phyloP scores from a whole-genome alignment of 2,329 filamentous ascomycete species.

The Claviceps sp. region DNA sequence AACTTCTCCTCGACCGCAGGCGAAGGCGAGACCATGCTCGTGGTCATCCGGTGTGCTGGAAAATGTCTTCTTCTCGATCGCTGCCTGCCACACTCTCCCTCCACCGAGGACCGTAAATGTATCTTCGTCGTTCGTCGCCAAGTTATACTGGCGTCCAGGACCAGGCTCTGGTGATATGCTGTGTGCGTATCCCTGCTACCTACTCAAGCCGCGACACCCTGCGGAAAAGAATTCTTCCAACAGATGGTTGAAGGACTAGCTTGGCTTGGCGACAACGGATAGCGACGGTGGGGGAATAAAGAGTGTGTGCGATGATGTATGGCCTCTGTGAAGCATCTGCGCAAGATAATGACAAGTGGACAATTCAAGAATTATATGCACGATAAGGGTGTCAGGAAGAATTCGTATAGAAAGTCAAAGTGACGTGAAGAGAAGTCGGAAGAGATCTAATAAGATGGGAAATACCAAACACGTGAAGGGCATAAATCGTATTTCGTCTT shows the following conservation, averaged over 20 bases:
- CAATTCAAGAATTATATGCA: too few relatives aligned
- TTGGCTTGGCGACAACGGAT: not conserved
- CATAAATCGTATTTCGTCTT: not conserved
- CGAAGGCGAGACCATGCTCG: constrained; percentile 1
- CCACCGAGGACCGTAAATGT: not conserved
- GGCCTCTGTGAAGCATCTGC: not conserved
- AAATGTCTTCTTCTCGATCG: not conserved
- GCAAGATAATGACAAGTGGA: not conserved
- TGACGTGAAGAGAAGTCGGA: not conserved
- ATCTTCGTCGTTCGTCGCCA: not conserved
- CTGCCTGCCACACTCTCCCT: not conserved
- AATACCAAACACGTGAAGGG: not conserved
- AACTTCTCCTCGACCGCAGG: constrained; percentile 13
- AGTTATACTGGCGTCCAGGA: not conserved
- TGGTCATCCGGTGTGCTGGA: not conserved
- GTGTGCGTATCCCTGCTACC: too few relatives aligned
- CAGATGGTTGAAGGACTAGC: not conserved
- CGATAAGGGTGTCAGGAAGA: too few relatives aligned
- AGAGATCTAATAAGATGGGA: not conserved
- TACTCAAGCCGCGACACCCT: too few relatives aligned
- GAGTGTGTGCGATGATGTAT: not conserved
- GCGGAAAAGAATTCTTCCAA: not conserved
- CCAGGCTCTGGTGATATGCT: not conserved
- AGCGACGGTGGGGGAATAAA: not conserved
- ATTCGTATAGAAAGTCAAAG: not conserved